Evolutionary conservation across 805 yeast species (phyloP).

Genomic region (Starmerella lactis-condensi): DNA sequence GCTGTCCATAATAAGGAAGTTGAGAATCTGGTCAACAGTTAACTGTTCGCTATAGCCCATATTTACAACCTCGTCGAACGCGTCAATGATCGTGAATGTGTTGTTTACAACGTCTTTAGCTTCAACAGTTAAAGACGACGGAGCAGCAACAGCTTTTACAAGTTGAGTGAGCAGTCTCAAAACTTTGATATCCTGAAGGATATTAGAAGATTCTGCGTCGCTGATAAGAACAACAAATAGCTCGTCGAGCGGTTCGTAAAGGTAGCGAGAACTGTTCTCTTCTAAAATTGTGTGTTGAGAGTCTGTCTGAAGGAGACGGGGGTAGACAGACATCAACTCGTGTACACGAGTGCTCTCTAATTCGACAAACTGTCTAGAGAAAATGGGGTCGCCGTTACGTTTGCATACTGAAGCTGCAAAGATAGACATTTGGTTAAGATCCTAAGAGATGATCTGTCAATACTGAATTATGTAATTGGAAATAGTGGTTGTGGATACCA

Average conservation of each 20-base stretch:
- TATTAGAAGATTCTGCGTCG: constrained; percentile 68
- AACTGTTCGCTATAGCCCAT: constrained; percentile 82
- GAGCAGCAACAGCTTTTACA: constrained; percentile 43
- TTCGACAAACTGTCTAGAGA: constrained; percentile 83
- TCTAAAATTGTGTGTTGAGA: constrained; percentile 88
- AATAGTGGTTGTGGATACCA: too few species aligned
- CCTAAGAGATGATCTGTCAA: too few species aligned
- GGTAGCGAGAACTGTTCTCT: constrained; percentile 77
- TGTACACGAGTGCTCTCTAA: constrained; percentile 69
- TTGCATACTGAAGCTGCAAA: constrained; percentile 89
- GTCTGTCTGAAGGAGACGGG: constrained; percentile 50
- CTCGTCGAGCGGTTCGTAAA: constrained; percentile 90
- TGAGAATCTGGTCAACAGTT: constrained; percentile 60
- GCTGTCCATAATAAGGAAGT: constrained; percentile 90
- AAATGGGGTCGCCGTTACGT: constrained; percentile 76
- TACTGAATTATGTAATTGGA: too few species aligned
- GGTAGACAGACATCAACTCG: constrained; percentile 69
- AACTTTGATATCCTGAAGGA: constrained; percentile 85
- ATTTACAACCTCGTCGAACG: constrained; percentile 83
- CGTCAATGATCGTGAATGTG: constrained; percentile 75
- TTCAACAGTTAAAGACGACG: constrained; percentile 24
- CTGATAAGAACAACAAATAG: constrained; percentile 80
- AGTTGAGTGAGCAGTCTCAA: constrained; percentile 69
- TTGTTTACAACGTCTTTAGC: constrained; percentile 66
- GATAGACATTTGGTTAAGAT: constrained; percentile 16